Evolutionary conservation across 345 rosid genomes (phyloP), one percentile per base, ranked within the genome.

Genomic region (Nasturtium officinale): DNA sequence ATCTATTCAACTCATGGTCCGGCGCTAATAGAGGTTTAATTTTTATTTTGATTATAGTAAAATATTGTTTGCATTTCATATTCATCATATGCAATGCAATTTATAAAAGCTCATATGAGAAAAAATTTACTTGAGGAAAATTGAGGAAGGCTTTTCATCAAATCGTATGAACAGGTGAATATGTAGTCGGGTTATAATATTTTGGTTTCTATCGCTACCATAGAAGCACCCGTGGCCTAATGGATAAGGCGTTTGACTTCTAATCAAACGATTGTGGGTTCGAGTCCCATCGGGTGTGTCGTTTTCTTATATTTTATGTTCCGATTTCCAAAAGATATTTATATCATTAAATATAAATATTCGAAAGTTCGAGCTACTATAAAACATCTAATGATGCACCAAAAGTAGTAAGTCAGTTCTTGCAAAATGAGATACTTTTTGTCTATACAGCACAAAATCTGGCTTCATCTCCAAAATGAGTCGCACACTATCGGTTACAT

Each of bases 221-320:
- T 8, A 0, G 28, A 45, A 3, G 78, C 78, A 23, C 78, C 78
- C 84, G 82, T 85, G 94, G 89, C 91, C 92, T 86, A 87, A 90
- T 84, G 90, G 92, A 88, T 85, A 85, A 88, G 88, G 87, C 89
- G 88, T 79, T 78, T 83, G 90, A 84, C 87, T 89, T 89, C 87
- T 87, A 84, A 86, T 90, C 90, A 86, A 79, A 74, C 84, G 95
- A 87, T 85, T 91, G 93, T 89, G 93, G 87, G 91, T 87, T 85
- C 86, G 88, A 84, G 85, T 85, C 87, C 87, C 89, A 86, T 86
- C 82, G 85, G 84, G 88, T 74, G 84, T 86, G 84, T 42, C 0
- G 0, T 26, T 9, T 57, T 20, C 0, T 0, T 2, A 2, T 16
- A 4, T 10, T 25, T 21, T 28, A 6, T n/a, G 20, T 54, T 15